Evolutionary conservation across 1,284 basidiomycete species (phyloP).

Genomic region (Puccinia hordei): DNA sequence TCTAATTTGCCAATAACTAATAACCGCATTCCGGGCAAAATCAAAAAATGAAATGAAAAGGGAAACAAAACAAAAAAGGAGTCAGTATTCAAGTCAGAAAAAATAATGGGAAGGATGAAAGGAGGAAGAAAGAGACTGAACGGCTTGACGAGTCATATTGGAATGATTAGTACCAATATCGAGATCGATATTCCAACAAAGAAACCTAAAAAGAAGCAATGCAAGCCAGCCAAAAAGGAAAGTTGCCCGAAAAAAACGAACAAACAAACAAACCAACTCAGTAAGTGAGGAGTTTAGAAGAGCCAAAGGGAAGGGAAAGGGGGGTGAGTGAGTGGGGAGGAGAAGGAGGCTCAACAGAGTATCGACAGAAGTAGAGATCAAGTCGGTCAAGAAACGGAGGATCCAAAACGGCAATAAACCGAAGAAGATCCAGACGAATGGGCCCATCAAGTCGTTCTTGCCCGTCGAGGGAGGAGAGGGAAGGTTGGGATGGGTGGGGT

Average conservation of each 20-base stretch:
- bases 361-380: conserved; percentile 41
- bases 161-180: conserved; percentile 51
- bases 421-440: conserved; percentile 37
- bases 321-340: no score
- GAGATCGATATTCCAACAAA: conserved; percentile 49
- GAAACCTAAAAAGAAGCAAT: conserved; percentile 8
- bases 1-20: conserved; percentile 17
- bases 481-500: not conserved
- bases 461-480: no score
- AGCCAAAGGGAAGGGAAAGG: not conserved
- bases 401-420: conserved; percentile 45
- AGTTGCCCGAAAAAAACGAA: no score
- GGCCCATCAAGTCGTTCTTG: not conserved
- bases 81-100: not conserved
- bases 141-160: conserved; percentile 41
- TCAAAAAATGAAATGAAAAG: no score
- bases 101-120: no score
- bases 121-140: not conserved
- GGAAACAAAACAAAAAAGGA: not conserved
- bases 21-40: no score
- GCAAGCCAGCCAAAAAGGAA: not conserved
- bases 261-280: no score
- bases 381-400: conserved; percentile 36
- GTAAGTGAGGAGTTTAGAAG: no score
- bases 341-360: conserved; percentile 46